Base-by-base conservation (phyloP, 768 basidiomycete genomes). In the Inosperma sp. region DNA sequence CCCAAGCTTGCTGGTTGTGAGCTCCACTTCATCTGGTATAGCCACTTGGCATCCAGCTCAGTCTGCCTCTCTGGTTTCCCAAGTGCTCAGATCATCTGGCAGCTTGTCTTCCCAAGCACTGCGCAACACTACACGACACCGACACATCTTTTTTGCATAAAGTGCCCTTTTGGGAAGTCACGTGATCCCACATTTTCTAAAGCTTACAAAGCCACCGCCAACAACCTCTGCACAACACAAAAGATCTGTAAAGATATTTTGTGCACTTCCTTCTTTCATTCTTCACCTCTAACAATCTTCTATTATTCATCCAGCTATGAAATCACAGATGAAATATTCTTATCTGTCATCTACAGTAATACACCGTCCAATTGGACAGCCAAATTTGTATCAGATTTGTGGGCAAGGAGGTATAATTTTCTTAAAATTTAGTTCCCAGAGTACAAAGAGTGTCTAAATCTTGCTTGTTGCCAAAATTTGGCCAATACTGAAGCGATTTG, bases 121-220 rank as follows among this genome's bases (percentile, higher is more conserved):
- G 13, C 21, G 25, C 39, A 40, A 19, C 21, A 40, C 25, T 40
- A 22, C 39, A 22, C 21, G 21, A 39, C 37, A 3, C n/a, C 19
- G 21, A 21, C 22, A 25, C 22, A 41, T 41, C 26, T 21, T 21
- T 41, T 21, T 41, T 41, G n/a, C n/a, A 23, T 22, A 21, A 41
- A 25, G 26, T 41, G 39, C 39, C n/a, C n/a, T n/a, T n/a, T n/a
- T n/a, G n/a, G n/a, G n/a, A 41, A 41, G 39, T 41, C 39, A 41
- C 39, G 22, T 41, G 39, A 41, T 41, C 22, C 22, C 23, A 25
- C 13, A 6, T 41, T 25, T 25, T 14, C 22, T n/a, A n/a, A n/a
- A n/a, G n/a, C 6, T 31, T 31, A 8, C 30, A 31, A 8, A 21
- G 21, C 22, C n/a, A 41, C 39, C 23, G 39, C 39, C 39, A 41